phyloP scores from a whole-genome alignment of 306 rosid species.

The Quercus rubra region DNA sequence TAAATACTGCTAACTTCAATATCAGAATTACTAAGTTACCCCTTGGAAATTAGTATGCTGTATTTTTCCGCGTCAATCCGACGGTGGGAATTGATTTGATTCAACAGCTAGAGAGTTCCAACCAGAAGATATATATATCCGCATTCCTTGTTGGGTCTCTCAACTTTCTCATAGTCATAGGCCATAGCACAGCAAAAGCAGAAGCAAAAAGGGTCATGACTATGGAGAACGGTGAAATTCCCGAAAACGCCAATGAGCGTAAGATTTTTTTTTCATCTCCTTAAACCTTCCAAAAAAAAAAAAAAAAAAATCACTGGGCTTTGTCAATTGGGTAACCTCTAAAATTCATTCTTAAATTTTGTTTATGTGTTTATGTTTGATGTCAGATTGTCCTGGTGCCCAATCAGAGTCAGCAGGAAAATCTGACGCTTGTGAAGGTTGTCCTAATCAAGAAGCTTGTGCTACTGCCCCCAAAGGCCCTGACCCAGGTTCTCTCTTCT shows the following conservation, averaged over 20 bases:
- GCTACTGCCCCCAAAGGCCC: conserved; percentile 27
- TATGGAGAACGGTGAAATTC: conserved; percentile 74
- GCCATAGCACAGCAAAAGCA: too few relatives aligned
- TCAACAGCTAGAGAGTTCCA: too few relatives aligned
- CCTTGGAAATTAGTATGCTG: too few relatives aligned
- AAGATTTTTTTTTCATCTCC: conserved; percentile 16
- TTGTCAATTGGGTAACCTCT: not conserved
- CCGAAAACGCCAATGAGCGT: conserved; percentile 83
- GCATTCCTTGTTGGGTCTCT: too few relatives aligned
- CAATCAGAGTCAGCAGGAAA: conserved; percentile 80
- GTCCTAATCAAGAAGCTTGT: conserved; percentile 81
- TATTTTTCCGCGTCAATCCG: too few relatives aligned
- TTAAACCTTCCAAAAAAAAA: too few relatives aligned
- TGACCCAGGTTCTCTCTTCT: conserved; percentile 58
- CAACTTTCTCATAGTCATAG: too few relatives aligned
- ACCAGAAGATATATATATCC: too few relatives aligned
- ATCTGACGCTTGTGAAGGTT: conserved; percentile 70
- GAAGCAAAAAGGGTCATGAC: not conserved
- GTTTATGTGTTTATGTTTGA: not conserved
- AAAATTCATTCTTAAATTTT: not conserved
- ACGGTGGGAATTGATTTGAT: too few relatives aligned
- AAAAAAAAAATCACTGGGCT: not conserved
- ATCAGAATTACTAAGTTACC: too few relatives aligned
- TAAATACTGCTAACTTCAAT: too few relatives aligned
- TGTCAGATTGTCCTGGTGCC: conserved; percentile 83